Base-by-base conservation (phyloP, 1,284 basidiomycete genomes). In the Anthracocystis panici-leucophaei region DNA sequence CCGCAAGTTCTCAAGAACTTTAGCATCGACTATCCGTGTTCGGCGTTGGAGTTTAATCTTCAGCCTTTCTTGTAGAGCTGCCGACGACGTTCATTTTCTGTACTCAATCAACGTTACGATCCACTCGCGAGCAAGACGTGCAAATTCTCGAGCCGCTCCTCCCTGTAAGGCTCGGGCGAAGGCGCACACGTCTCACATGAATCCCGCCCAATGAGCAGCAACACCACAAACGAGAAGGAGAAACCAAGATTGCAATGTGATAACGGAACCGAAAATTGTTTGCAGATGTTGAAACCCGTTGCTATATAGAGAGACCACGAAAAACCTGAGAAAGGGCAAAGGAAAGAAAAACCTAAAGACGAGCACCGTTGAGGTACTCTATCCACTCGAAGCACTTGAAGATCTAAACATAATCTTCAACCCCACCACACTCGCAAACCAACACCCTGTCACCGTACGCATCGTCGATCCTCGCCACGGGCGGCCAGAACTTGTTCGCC, bases 41-140 rank as follows among this genome's bases (percentile, higher is more conserved):
- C 95, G 18, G 91, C 91, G 11, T 87, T 99, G 66, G 97, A 99
- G 88, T 94, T 99, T 85, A 92, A 92, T 53, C 88, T 99, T 53
- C 94, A 97, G 86, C 92, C 92, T 16, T 94, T 99, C 89, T 91
- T 94, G 87, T 94, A 92, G 49, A 33, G 18, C 11, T n/a, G 27
- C 27, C n/a, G 40, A n/a, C 20, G 20, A n/a, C 20, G 20, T 5
- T n/a, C 20, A 9, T 9, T 33, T 33, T 12, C 9, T 33, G 11
- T 12, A 33, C 31, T 10, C 31, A 9, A 38, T 16, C 2, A 16
- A 14, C 35, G 11, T 38, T 33, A 35, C 33, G 35, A 44, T n/a
- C 27, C n/a, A 50, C 7, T 20, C 27, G 45, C 21, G 16, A 16
- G 27, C 27, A 27, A 27, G 7, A 27, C 27, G 27, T 27, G 27